Evolutionary conservation across 768 basidiomycete genomes (phyloP), one percentile per base, ranked within the genome.

Genomic region (Xanthoconium purpureum): DNA sequence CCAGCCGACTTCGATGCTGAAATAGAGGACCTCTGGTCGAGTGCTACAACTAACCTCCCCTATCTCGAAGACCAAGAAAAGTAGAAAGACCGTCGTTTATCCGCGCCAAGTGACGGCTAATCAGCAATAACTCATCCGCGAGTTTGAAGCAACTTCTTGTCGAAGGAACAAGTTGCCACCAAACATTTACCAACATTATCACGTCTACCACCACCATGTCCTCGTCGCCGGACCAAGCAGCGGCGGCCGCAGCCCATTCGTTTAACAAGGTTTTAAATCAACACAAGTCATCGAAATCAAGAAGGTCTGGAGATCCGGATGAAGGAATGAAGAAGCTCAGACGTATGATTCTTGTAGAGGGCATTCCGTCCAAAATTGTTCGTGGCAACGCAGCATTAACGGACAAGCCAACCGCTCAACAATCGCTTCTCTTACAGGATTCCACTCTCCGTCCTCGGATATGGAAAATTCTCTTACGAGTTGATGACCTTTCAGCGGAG

Each of bases 401-500:
- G n/a, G 51, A 49, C 50, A 40, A 42, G 32, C 20, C 20, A 37
- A 37, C 40, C 42, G n/a, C 50, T 37, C 20, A 45, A 33, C 59
- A 33, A 65, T 51, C 2, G 12, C 17, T 46, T 49, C 49, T 36
- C 40, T 45, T 36, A 37, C 52, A 91, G 92, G 92, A 93, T 60
- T 75, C 87, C 14, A 87, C 87, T n/a, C 75, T 94, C n/a, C 82
- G 93, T 15, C 90, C 92, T 20, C 81, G 89, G 49, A 88, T 93
- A 77, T 98, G 96, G 96, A 97, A 96, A 73, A 88, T 98, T 52
- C 81, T 98, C 40, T 77, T 98, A 28, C 84, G 87, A 42, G 86
- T 97, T 1, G 84, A 87, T 54, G 86, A 88, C 18, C 65, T 97
- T 7, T 81, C 89, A n/a, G 81, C 88, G 3, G 84, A 88, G 48